These are phyloP conservation scores for Myriosclerotinia scirpicola DNA, from an alignment of 2,329 filamentous ascomycete genomes.

Conservation along the genomic window DNA sequence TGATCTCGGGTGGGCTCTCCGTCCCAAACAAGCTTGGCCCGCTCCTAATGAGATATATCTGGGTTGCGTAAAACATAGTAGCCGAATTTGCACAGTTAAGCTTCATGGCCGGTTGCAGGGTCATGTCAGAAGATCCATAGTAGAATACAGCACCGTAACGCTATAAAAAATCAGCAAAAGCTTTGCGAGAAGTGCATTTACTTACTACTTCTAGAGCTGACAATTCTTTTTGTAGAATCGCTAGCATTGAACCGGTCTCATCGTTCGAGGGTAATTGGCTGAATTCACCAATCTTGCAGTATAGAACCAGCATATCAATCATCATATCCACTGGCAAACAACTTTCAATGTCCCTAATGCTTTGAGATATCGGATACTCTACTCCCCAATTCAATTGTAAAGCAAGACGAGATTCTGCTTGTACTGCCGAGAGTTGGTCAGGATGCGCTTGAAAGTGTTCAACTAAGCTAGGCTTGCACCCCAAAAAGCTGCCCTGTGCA, in stretches of 20 bases:
- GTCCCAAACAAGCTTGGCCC: slow-evolving; percentile 11
- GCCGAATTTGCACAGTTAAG: slow-evolving; percentile 26
- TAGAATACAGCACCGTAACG: slow-evolving; percentile 20
- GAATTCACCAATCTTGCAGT: slow-evolving; percentile 15
- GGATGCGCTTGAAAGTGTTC: slow-evolving; percentile 24
- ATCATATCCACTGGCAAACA: slow-evolving; percentile 28
- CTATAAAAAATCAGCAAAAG: not conserved
- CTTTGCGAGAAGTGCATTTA: not conserved
- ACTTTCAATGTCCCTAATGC: slow-evolving; percentile 28
- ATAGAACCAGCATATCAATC: slow-evolving; percentile 25
- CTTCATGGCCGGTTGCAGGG: slow-evolving; percentile 26
- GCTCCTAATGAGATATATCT: slow-evolving; percentile 19
- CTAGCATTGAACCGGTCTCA: not conserved
- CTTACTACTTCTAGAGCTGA: slow-evolving; percentile 13
- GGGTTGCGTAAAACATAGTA: slow-evolving; percentile 24
- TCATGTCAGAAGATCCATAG: slow-evolving; percentile 27
- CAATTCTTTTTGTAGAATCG: not conserved
- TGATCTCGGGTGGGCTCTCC: not conserved
- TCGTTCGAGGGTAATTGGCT: not conserved
- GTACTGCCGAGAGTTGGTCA: slow-evolving; percentile 9
- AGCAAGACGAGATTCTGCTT: slow-evolving; percentile 25
- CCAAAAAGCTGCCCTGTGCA: slow-evolving; percentile 27
- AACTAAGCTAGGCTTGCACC: slow-evolving; percentile 24
- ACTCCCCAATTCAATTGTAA: slow-evolving; percentile 27
- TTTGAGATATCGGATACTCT: slow-evolving; percentile 27